Conservation (phyloP, 148 eudicot species). For the Rhododendron molle region DNA sequence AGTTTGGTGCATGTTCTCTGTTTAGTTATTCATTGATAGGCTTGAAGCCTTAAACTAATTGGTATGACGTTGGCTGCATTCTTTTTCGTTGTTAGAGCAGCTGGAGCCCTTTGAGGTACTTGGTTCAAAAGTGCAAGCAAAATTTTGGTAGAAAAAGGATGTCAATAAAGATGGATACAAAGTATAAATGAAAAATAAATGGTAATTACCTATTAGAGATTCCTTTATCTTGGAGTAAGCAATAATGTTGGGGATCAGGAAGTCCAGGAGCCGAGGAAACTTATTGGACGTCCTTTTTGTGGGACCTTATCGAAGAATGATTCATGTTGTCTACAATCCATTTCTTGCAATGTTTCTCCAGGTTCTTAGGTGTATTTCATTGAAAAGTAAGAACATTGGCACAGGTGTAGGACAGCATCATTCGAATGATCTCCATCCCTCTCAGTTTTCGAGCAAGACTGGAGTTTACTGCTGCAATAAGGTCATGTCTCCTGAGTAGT, state of each 20-base stretch:
- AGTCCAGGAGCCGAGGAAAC: background rate
- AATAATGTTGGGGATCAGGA: background rate
- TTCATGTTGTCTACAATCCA: background rate
- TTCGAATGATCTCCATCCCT: background rate
- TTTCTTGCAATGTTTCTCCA: background rate
- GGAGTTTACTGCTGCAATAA: background rate
- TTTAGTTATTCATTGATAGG: background rate
- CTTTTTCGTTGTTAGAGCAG: background rate
- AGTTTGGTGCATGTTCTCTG: background rate
- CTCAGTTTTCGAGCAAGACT: background rate
- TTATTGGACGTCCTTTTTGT: background rate
- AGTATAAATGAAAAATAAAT: background rate
- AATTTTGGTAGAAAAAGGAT: background rate
- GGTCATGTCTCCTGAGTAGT: background rate
- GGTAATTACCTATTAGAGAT: background rate
- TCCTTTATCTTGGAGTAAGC: background rate
- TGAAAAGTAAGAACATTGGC: background rate
- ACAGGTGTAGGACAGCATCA: background rate
- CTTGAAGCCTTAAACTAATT: no score
- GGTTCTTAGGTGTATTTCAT: background rate
- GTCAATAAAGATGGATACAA: background rate
- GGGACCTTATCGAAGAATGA: background rate
- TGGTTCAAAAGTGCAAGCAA: background rate
- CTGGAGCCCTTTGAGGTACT: background rate
- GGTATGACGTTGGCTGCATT: background rate